Evolutionary conservation across 768 basidiomycete species (phyloP), one percentile per base, ranked within the genome.

Genomic region (Mycena rebaudengoi): DNA sequence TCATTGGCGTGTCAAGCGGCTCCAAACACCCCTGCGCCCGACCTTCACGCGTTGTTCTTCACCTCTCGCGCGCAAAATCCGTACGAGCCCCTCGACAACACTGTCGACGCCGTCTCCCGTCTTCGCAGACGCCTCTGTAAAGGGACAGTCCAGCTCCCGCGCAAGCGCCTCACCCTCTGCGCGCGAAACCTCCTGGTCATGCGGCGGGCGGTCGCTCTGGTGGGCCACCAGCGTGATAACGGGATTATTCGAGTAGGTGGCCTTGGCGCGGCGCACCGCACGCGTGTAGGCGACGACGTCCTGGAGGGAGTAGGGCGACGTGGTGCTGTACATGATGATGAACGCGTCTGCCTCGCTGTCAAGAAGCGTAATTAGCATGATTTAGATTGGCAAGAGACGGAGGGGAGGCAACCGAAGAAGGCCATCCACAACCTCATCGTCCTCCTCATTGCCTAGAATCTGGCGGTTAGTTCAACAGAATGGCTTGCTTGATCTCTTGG

Each of bases 291-390:
- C 52, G 14, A 68, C 59, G 13, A 58, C 55, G 49, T 68, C 66
- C 49, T 68, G 66, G 49, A 68, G 46, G 41, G 66, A 61, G 44
- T 68, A 68, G 35, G 62, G 62, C 41, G 66, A 68, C 3, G 66
- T 68, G 59, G 54, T 60, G 61, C 49, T 68, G 44, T 68, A 68
- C 62, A 68, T 68, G 58, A 68, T 62, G 46, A 68, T 61, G 59
- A 61, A 68, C 35, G 54, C 62, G 49, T 68, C 66, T 8, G 66
- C 61, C 18, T 50, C 57, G 14, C 66, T 67, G 41, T 20, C 25
- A 4, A 41, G 39, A 14, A 51, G 51, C 32, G 26, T 18, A 57
- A 40, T 41, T 46, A 37, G 52, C 54, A 37, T 44, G 28, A 28
- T 13, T 29, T 28, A 13, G 20, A 60, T 6, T 8, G 43, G 13